Evolutionary conservation across 805 yeast species (phyloP), one percentile per base, ranked within the genome.

Genomic region (Nakazawaea wickerhamii): DNA sequence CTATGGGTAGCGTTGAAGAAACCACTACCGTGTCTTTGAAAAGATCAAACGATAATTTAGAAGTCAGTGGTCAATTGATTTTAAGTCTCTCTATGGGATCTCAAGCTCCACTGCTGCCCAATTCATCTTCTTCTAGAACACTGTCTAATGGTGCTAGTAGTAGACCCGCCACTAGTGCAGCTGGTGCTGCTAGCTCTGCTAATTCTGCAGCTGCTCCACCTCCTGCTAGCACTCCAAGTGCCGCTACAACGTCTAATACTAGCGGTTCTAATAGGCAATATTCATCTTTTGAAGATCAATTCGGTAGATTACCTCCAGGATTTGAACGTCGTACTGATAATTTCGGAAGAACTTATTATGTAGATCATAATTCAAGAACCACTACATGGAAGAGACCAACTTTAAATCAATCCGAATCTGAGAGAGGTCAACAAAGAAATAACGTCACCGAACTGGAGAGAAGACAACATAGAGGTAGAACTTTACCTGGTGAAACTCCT

Each of bases 351-450:
- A 91, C 98, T 1, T 93, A 93, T 65, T 93, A 91, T 60, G 99
- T 93, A 28, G 99, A 93, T 65, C 99, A 93, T 67, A 89, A 91
- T 63, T 86, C 96, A 17, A 81, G 97, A 65, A 86, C 96, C 7
- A 93, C 99, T 7, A 91, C 99, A n/a, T 93, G 99, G 99, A 89
- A 85, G 55, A 77, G 99, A 55, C 99, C 99, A 23, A 81, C 93
- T 3, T 60, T 81, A 50, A 91, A 84, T 41, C 87, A 85, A 56
- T 70, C 80, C 32, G 96, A 88, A 58, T 68, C 77, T 14, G 95
- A 80, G 55, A 68, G 77, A 57, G 68, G 69, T 22, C 69, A 64
- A 47, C 82, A 77, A 58, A 65, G 84, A 55, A 82, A 74, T 55
- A 75, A 74, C 49, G 75, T 76, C 41, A 84, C 93, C 4, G 96